Base-by-base conservation (phyloP, 148 eudicot genomes). In the Pharnaceum exiguum region DNA sequence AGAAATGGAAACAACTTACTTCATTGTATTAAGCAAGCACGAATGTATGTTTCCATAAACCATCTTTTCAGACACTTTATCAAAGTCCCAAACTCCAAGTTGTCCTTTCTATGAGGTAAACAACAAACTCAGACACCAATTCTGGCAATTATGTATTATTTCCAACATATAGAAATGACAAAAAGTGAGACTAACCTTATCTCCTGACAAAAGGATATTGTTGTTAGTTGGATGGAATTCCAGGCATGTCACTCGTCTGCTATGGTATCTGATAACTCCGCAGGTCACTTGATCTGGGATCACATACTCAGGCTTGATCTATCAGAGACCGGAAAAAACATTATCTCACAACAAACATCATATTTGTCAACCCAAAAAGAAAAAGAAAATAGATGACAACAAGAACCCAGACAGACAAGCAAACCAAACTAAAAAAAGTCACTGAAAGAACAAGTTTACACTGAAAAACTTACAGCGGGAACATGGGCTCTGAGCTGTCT, bases 1-100 rank as follows among this genome's bases (percentile, higher is more conserved):
- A 40, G 31, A 43, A n/a, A 26, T 5, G 0, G 4, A 26, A 26
- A 69, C 24, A 23, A 60, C 51, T 32, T 74, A 93, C 99, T 81
- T 93, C 95, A 89, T 81, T 61, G 73, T 80, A 76, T 93, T 89
- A 26, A 93, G 83, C 69, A 93, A 73, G 68, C 96, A 89, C 64
- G 73, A 60, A 53, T 93, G 99, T 32, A 89, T 73, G 67, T 77
- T 83, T 42, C 85, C 82, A 48, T 93, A 93, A 39, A 93, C 96
- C n/a, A 73, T 80, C 83, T 80, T 89, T 51, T 93, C 99, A 39
- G 84, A 77, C 32, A 89, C 95, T 72, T 83, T 89, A 21, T 35
- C 69, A 59, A 60, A 93, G 71, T 93, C 99, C 99, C 96, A 93
- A 18, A 93, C 85, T 68, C 99, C 99, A 71, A 93, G 89, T 75